These are phyloP conservation scores for Sporothrix mexicana DNA, from an alignment of 2,329 filamentous ascomycete species.

Conservation along the genomic window DNA sequence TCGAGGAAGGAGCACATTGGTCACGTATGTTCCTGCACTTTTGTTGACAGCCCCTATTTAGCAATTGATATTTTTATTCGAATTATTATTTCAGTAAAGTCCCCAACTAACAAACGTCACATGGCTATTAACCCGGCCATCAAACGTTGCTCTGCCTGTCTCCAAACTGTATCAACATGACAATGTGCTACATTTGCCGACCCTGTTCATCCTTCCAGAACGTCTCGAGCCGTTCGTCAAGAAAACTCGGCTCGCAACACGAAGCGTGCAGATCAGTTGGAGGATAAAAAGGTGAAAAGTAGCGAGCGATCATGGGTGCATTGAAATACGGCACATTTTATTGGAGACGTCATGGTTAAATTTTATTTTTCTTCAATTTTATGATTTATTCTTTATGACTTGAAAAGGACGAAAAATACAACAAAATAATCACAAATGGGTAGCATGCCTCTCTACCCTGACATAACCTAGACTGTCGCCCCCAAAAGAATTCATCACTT, in stretches of 20 bases:
- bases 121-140: background rate
- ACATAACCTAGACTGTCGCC: background rate
- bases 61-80: background rate
- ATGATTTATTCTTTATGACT: background rate
- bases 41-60: constrained; percentile 4
- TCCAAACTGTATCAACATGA: background rate
- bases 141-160: background rate
- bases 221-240: background rate
- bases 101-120: background rate
- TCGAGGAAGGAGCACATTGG: background rate
- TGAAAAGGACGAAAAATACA: background rate
- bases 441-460: constrained; percentile 18
- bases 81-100: background rate
- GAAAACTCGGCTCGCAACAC: constrained; percentile 21
- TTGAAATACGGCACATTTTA: background rate
- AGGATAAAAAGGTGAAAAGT: background rate
- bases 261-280: constrained; percentile 17
- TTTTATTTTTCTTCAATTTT: background rate
- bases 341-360: background rate
- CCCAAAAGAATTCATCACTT: background rate
- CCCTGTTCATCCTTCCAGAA: background rate
- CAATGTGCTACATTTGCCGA: constrained; percentile 4
- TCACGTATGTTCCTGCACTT: background rate
- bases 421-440: background rate
- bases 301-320: background rate